Percentiles rank a stretch among this genome's conserved stretches.
Conservation (phyloP, 768 basidiomycete genomes). For the Xerocomus potaroensis region DNA sequence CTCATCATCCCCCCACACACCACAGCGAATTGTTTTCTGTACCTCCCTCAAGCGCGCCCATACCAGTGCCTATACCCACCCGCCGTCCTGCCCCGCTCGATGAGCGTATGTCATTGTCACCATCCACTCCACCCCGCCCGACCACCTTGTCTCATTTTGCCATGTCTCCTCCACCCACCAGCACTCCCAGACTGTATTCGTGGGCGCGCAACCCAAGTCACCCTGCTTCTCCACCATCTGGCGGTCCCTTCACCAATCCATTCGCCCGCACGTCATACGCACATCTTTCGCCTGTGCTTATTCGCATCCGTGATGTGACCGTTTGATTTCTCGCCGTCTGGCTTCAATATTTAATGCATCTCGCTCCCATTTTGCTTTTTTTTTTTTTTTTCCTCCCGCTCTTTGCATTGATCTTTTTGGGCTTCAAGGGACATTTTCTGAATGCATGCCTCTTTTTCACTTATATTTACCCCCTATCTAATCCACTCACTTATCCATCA, state of each 20-base stretch:
- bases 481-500: conserved; percentile 34
- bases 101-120: conserved; percentile 15
- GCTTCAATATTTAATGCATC: too few relatives aligned
- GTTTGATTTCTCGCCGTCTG: conserved; percentile 6
- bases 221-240: conserved; percentile 33
- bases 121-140: conserved; percentile 33
- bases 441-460: conserved; percentile 16
- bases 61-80: conserved; percentile 26
- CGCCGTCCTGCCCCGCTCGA: conserved; percentile 20
- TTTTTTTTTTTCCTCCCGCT: conserved; percentile 9
- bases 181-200: conserved; percentile 54
- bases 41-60: conserved; percentile 25
- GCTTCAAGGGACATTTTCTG: conserved; percentile 8
- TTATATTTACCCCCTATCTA: conserved; percentile 26
- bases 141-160: conserved; percentile 18
- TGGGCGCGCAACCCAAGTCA: conserved; percentile 41
- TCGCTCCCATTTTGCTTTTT: not conserved
- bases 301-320: conserved; percentile 42
- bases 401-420: conserved; percentile 10
- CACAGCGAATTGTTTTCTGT: conserved; percentile 8
- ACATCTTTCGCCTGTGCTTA: conserved; percentile 46
- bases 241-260: conserved; percentile 54
- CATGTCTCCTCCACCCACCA: conserved; percentile 54
- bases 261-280: conserved; percentile 55
- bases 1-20: conserved; percentile 4